Conservation (phyloP, 2,329 filamentous ascomycete species). For the Fulvia fulva region DNA sequence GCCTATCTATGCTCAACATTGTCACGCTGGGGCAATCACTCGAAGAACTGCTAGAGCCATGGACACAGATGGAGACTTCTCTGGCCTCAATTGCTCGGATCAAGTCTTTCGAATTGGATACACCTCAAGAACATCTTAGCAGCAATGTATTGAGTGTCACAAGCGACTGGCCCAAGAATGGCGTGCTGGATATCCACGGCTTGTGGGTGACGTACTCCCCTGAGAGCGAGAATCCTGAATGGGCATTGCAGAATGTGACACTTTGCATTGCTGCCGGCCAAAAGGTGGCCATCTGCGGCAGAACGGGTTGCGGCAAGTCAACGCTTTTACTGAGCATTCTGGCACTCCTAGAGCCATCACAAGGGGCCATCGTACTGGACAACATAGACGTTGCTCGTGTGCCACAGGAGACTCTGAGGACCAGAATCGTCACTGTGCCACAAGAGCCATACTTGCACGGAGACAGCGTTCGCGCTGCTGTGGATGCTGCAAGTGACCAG, state of each 20-base stretch:
- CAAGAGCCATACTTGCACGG: background rate
- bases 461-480: background rate
- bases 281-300: slow-evolving; percentile 2
- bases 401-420: background rate
- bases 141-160: background rate
- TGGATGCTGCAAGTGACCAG: background rate
- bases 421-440: background rate
- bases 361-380: background rate
- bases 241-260: background rate
- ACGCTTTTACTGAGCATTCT: slow-evolving; percentile 1
- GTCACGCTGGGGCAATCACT: slow-evolving; percentile 1
- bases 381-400: background rate
- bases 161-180: background rate
- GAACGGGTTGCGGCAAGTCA: background rate
- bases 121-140: background rate
- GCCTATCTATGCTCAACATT: background rate
- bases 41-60: background rate
- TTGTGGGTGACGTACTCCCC: background rate
- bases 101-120: background rate
- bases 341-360: background rate
- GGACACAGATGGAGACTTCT: slow-evolving; percentile 1
- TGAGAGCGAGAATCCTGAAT: background rate
- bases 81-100: background rate
- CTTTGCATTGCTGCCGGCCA: background rate
- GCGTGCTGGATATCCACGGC: background rate